Percentiles rank a stretch among this genome's conserved stretches.
phyloP scores from a whole-genome alignment of 306 rosid species.

The Quercus alba region DNA sequence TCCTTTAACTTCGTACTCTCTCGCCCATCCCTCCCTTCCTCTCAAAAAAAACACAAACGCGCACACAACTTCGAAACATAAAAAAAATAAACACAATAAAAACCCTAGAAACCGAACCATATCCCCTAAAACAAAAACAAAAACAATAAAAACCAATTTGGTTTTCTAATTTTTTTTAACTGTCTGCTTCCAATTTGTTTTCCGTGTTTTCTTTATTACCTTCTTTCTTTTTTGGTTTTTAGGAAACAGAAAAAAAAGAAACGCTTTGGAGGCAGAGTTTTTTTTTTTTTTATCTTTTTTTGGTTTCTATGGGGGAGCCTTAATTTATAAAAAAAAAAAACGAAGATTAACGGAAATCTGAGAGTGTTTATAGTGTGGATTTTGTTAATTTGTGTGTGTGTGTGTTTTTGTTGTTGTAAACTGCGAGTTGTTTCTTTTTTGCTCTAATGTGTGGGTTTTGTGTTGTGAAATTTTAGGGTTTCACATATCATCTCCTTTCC shows the following conservation, averaged over 20 bases:
- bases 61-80: neutral
- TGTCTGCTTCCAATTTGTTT: neutral
- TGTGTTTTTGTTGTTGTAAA: neutral
- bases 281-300: neutral
- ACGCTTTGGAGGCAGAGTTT: slow-evolving; percentile 8
- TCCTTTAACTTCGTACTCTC: neutral
- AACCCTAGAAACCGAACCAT: neutral
- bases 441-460: slow-evolving; percentile 45
- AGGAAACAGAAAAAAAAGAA: slow-evolving; percentile 22
- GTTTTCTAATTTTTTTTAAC: too few species aligned
- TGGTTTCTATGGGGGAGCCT: neutral
- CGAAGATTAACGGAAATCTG: neutral
- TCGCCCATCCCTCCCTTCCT: neutral
- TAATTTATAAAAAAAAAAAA: too few species aligned
- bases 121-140: too few species aligned
- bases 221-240: slow-evolving; percentile 39
- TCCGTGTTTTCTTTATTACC: slow-evolving; percentile 5
- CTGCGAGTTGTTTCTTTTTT: slow-evolving; percentile 24
- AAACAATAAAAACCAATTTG: too few species aligned
- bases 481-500: slow-evolving; percentile 21
- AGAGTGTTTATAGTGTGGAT: neutral
- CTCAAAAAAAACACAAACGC: neutral
- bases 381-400: neutral
- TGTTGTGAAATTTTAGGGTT: slow-evolving; percentile 80
- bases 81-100: neutral